Base-by-base conservation (phyloP, 208 protist species). In the Acanthamoeba lenticulata region DNA sequence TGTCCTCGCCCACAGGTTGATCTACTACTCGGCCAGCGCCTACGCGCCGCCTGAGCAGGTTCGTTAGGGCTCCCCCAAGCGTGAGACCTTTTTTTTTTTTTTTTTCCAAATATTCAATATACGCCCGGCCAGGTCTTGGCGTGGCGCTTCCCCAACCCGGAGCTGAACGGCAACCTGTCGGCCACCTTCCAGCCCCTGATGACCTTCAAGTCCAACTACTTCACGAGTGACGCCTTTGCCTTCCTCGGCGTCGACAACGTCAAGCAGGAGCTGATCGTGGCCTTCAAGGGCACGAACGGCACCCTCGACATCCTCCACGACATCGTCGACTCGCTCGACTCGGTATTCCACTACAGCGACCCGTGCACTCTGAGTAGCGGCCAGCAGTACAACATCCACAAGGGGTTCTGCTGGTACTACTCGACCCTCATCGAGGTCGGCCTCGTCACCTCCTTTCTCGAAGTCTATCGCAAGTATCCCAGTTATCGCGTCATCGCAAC, bases 331-430 rank as follows among this genome's bases (percentile, higher is more conserved):
- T 79, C 69, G 0, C 36, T 47, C 36, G 40, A 45, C 40, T 45
- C 1, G 7, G 21, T 79, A 5, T 29, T 79, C 0, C 69, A 79
- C 69, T 79, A 47, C 40, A 13, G 4, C 36, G 40, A 45, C 24
- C 36, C 11, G 15, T 79, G 69, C 7, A 29, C 9, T 4, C 7
- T 79, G 34, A 79, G 1, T 36, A 45, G 21, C 17, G 15, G 11
- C 5, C 29, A 42, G 52, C 13, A 27, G 32, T 79, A 38, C 15
- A 40, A 47, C 15, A 29, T 79, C 9, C 69, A 79, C 69, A 79
- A 79, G 40, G 69, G 69, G 17, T 47, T 79, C 69, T 79, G 69
- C 69, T 79, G 69, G 69, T 47, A 45, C 40, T 79, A 79, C 69
- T 36, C 40, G 69, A 47, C 7, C 40, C 36, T 79, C 1, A 29